Conservation (phyloP, 2,329 filamentous ascomycete genomes). For the Diaporthe capsici region DNA sequence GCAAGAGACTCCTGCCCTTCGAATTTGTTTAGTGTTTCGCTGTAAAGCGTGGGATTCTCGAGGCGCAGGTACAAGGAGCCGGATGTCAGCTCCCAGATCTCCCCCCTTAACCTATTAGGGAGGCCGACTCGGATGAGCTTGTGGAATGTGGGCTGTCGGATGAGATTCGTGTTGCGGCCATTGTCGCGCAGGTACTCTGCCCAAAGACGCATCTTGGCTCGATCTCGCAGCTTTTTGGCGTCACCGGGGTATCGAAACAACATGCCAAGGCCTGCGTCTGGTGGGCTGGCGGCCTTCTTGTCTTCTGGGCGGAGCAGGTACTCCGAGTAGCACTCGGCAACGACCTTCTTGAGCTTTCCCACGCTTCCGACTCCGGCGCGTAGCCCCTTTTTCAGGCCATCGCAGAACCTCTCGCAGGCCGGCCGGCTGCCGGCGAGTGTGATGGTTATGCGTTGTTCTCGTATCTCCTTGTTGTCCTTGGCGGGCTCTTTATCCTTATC, state of each 20-base stretch:
- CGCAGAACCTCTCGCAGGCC: conserved; percentile 95
- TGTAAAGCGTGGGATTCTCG: conserved; percentile 86
- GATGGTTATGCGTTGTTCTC: conserved; percentile 89
- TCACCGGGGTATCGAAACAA: conserved; percentile 96
- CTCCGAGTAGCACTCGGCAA: conserved; percentile 91
- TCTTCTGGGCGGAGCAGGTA: conserved; percentile 78
- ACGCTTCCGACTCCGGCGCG: conserved; percentile 90
- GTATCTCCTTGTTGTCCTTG: conserved; percentile 57
- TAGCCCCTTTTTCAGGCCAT: conserved; percentile 91
- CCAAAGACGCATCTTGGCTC: conserved; percentile 98
- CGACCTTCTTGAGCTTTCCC: conserved; percentile 84
- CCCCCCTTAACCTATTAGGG: conserved; percentile 91
- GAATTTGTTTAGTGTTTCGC: conserved; percentile 86
- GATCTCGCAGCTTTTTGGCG: conserved; percentile 90
- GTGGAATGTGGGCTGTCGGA: conserved; percentile 97
- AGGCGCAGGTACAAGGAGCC: conserved; percentile 91
- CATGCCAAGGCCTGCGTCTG: conserved; percentile 95
- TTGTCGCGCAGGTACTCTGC: conserved; percentile 97
- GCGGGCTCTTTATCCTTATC: conserved; percentile 62
- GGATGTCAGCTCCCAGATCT: conserved; percentile 96
- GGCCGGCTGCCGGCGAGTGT: conserved; percentile 91
- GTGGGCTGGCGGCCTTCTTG: conserved; percentile 74
- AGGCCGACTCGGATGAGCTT: conserved; percentile 96
- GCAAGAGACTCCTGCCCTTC: conserved; percentile 90
- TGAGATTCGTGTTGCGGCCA: conserved; percentile 90